A percentile compares a stretch with the other conserved stretches of the same genome.
phyloP scores from a whole-genome alignment of 2,329 filamentous ascomycete species.

The Diaporthe humulicola region DNA sequence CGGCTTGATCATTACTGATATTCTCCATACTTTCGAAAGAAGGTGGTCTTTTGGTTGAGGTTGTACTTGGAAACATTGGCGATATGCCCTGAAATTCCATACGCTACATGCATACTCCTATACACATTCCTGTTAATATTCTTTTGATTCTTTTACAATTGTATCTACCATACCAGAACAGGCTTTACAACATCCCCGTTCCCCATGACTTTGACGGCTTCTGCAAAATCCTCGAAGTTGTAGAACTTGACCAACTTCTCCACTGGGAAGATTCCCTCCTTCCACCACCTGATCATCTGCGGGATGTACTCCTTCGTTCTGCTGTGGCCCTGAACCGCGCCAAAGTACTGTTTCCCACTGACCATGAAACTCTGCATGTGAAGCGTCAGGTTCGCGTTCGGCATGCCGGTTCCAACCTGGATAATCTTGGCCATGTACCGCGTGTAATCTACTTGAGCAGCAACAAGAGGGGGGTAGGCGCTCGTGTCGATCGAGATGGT shows the following conservation, averaged over 20 bases:
- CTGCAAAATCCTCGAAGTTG: constrained; percentile 39
- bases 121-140: neutral
- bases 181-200: constrained; percentile 42
- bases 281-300: constrained; percentile 42
- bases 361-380: constrained; percentile 60
- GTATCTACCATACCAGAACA: constrained; percentile 41
- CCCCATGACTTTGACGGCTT: constrained; percentile 40
- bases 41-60: neutral
- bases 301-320: constrained; percentile 57
- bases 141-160: neutral
- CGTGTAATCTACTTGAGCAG: constrained; percentile 57
- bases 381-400: constrained; percentile 56
- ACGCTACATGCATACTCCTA: neutral
- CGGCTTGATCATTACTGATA: neutral
- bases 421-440: constrained; percentile 61
- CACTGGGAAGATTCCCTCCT: constrained; percentile 41
- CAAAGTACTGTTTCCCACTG: constrained; percentile 61
- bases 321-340: constrained; percentile 48
- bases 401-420: constrained; percentile 62
- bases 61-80: too few relatives aligned
- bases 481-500: constrained; percentile 64
- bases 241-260: constrained; percentile 41
- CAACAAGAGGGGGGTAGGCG: constrained; percentile 55
- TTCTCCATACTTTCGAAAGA: neutral
- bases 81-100: neutral